These are phyloP conservation scores for Taiwanofungus camphoratus DNA, from an alignment of 1,284 basidiomycete species.

Conservation along the genomic window DNA sequence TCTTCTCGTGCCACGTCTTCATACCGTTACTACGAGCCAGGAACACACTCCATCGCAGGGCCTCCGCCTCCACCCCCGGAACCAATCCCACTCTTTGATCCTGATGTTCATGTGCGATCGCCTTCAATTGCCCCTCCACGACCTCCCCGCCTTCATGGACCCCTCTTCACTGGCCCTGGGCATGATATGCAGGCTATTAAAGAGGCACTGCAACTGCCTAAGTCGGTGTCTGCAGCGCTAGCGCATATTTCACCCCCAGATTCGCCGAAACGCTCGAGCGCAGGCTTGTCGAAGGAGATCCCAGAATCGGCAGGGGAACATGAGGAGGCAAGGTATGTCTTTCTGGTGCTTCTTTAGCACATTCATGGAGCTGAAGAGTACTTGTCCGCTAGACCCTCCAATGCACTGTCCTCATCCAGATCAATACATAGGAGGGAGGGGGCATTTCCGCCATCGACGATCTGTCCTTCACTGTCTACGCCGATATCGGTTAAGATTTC, in stretches of 20 bases:
- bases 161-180: conserved; percentile 32
- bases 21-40: conserved; percentile 62
- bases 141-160: conserved; percentile 57
- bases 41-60: conserved; percentile 63
- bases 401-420: conserved; percentile 14
- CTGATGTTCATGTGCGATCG: conserved; percentile 22
- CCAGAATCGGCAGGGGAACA: conserved; percentile 2
- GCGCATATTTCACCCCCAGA: conserved; percentile 24
- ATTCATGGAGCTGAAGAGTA: too few species aligned
- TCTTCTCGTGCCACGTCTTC: conserved; percentile 11
- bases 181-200: conserved; percentile 49
- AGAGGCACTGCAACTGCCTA: conserved; percentile 50
- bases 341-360: too few species aligned
- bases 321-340: conserved; percentile 5
- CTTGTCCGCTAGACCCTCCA: conserved; percentile 1
- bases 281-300: not conserved
- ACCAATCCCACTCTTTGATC: conserved; percentile 38
- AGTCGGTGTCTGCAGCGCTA: conserved; percentile 45
- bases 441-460: conserved; percentile 53
- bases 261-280: not conserved
- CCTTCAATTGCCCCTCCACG: conserved; percentile 53
- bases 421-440: conserved; percentile 58
- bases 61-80: conserved; percentile 65
- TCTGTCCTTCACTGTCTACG: conserved; percentile 18
- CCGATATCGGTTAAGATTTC: not conserved